phyloP scores from a whole-genome alignment of 2,329 filamentous ascomycete species.

The Juglanconis juglandina region DNA sequence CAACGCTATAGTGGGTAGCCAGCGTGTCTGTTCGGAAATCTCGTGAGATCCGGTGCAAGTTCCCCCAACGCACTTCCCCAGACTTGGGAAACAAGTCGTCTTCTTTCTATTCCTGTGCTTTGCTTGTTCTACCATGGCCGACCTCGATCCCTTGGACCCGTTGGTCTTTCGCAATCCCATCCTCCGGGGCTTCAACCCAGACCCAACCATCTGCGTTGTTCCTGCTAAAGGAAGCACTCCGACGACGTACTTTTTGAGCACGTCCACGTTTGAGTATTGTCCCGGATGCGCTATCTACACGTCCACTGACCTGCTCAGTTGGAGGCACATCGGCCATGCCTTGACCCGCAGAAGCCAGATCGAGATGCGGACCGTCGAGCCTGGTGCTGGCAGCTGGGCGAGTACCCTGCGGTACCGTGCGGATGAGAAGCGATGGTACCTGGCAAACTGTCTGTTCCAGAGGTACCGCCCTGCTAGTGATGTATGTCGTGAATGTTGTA shows the following conservation, averaged over 20 bases:
- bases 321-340: constrained; percentile 51
- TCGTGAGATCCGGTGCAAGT: neutral
- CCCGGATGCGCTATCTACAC: constrained; percentile 60
- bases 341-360: constrained; percentile 48
- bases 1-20: neutral
- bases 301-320: constrained; percentile 49
- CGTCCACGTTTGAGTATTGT: constrained; percentile 61
- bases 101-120: neutral
- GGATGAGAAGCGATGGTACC: constrained; percentile 39
- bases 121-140: neutral
- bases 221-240: constrained; percentile 25
- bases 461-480: constrained; percentile 36
- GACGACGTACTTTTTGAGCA: constrained; percentile 52
- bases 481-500: constrained; percentile 17
- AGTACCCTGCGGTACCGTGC: constrained; percentile 43
- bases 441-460: constrained; percentile 43
- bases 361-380: constrained; percentile 49
- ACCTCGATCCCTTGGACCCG: neutral
- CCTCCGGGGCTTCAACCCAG: constrained; percentile 59
- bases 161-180: constrained; percentile 47
- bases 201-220: constrained; percentile 48
- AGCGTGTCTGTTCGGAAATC: neutral
- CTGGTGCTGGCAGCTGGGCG: constrained; percentile 48
- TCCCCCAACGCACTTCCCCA: neutral
- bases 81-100: no score